Base-by-base conservation (phyloP, 371 early-diverging fungal species). In the Mortierella sp. region DNA sequence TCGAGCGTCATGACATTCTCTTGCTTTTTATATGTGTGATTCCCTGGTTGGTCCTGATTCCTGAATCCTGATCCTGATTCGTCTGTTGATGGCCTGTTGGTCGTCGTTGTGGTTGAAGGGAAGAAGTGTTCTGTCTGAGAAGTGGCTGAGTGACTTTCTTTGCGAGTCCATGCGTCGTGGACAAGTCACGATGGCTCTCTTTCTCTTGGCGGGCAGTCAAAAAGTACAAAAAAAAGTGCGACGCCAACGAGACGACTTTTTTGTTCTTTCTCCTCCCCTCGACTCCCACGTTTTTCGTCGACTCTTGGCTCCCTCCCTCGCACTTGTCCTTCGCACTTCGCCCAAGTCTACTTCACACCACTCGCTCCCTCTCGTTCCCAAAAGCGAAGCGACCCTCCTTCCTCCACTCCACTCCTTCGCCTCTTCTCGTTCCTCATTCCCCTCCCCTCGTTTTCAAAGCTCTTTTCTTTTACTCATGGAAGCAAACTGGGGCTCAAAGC, bases 401-500 rank as follows among this genome's bases (percentile, higher is more conserved):
- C 31, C 41, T 19, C 40, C 50, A 52, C 19, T 58, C 41, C 63
- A 47, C 64, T 5, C 44, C 64, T 29, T 22, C 34, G 24, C 31
- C 24, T 40, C 34, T 41, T n/a, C 34, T 22, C 68, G 40, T 22
- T 39, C 47, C 48, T 41, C 34, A 34, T n/a, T n/a, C 7, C 44
- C 2, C 29, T 13, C 50, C 10, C 7, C 9, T 45, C 63, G 74
- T 48, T n/a, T n/a, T n/a, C n/a, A n/a, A n/a, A n/a, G n/a, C n/a
- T n/a, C n/a, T n/a, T n/a, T n/a, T n/a, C n/a, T n/a, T n/a, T n/a
- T n/a, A n/a, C n/a, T n/a, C 72, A 91, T 90, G 92, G 91, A 91
- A 68, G 79, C 87, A 67, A 90, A 86, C 66, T 87, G 90, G 66
- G 89, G 88, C 67, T 86, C 90, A 43, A 87, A 87, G 64, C 85